Base-by-base conservation (phyloP, 2,329 filamentous ascomycete species). In the Calonectria naviculata region DNA sequence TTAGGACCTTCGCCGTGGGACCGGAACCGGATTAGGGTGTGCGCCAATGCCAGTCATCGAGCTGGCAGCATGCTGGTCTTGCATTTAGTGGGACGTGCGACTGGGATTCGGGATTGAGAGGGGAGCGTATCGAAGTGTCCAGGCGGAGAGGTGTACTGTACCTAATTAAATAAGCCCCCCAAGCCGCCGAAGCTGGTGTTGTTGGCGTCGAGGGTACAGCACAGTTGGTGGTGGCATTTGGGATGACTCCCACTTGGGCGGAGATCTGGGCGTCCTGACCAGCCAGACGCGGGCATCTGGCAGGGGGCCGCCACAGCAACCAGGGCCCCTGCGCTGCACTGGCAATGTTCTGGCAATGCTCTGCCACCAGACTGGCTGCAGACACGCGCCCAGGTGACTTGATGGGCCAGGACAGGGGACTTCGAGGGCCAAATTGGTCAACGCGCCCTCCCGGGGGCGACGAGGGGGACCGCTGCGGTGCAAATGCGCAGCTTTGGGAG, bases 31-130 rank as follows among this genome's bases (percentile, higher is more conserved):
- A 72, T 71, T 78, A 78, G 77, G 74, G 70, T 72, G 65, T 62
- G 75, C 77, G 76, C 74, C 75, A 78, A 78, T 78, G 77, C 77
- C 77, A 78, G 77, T 78, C 77, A 78, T 78, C 71, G 71, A 67
- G 64, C 74, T 78, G 73, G 75, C 77, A 78, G 70, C 67, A 72
- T 60, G 56, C 67, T 70, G 67, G 67, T 65, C 67, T 65, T 70
- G 67, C 67, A 66, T 70, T 64, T 70, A 64, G 67, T 70, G 67
- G 67, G 62, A 64, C 67, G 36, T 65, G 62, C 41, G 67, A 70
- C 61, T 58, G 54, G 56, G 56, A 61, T 61, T 61, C 28, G 56
- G 56, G 56, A 38, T 41, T 44, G 56, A 42, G 56, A 61, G 38
- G 26, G 31, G 38, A 61, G 36, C 38, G 38, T 41, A 61, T 61